Conservation (phyloP, 108 stramenopile genomes). For the Nitzschia inconspicua region DNA sequence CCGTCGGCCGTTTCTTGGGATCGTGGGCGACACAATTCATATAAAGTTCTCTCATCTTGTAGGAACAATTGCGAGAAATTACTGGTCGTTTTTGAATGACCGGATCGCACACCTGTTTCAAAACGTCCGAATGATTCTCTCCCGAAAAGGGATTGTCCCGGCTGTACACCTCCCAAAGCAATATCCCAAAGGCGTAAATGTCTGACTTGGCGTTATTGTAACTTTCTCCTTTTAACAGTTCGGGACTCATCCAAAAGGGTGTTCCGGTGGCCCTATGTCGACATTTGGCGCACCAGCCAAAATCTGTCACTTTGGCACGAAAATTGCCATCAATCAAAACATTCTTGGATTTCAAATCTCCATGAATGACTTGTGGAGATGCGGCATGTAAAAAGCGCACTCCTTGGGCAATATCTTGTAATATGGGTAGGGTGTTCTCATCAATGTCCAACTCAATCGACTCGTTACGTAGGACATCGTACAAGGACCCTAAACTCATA, state of each 20-base stretch:
- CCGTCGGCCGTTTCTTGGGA: conserved; percentile 20
- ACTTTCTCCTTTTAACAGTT: conserved; percentile 47
- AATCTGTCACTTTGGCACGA: conserved; percentile 62
- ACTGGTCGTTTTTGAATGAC: conserved; percentile 27
- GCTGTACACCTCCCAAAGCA: conserved; percentile 53
- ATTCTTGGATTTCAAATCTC: conserved; percentile 60
- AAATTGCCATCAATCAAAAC: conserved; percentile 54
- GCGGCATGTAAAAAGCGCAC: conserved; percentile 65
- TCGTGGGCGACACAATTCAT: conserved; percentile 17
- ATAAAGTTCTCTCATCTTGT: conserved; percentile 15
- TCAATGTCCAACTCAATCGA: conserved; percentile 43
- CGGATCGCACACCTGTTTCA: conserved; percentile 15
- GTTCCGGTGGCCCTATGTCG: conserved; percentile 21
- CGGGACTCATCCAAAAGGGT: conserved; percentile 87
- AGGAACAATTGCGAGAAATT: conserved; percentile 15
- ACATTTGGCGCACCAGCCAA: conserved; percentile 41
- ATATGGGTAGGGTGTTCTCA: conserved; percentile 46
- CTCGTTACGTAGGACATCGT: conserved; percentile 57
- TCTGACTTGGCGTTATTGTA: conserved; percentile 46
- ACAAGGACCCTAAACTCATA: conserved; percentile 58
- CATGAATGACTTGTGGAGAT: conserved; percentile 55
- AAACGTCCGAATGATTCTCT: conserved; percentile 24
- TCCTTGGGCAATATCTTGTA: conserved; percentile 56
- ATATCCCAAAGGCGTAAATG: conserved; percentile 59
- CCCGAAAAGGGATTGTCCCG: conserved; percentile 49